Evolutionary conservation across 768 basidiomycete species (phyloP), one percentile per base, ranked within the genome.

Genomic region (Galerina marginata): DNA sequence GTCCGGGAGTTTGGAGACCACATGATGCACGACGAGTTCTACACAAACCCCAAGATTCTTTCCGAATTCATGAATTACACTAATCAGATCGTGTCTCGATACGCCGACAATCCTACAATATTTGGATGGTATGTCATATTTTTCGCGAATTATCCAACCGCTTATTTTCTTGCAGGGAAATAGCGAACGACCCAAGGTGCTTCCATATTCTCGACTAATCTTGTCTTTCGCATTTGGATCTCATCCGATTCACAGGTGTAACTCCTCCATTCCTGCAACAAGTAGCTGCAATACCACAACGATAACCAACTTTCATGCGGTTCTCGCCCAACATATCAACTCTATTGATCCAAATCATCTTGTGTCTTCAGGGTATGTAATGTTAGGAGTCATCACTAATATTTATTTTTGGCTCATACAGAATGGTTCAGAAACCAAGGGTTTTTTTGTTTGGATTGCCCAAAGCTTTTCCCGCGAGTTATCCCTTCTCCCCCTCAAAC

Each of bases 111-210:
- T 54, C 71, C 87, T 2, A 72, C 79, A n/a, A 67, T 89, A 54
- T 79, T 89, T 60, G 72, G 72, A 20, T 86, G 84, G 85, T 80
- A 69, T 23, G 76, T 72, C 9, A 42, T 29, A 44, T 36, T 16
- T 3, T 14, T 25, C 5, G 15, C 40, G 55, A 36, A 25, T 33
- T 26, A 33, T 11, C 44, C n/a, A 39, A 25, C n/a, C 51, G 14
- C 57, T 37, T 29, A 46, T 33, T 51, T 20, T 40, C 45, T 49
- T 33, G 29, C 55, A 86, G 85, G 84, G 88, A 90, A 67, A 64
- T 88, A 62, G 88, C 86, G n/a, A 90, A 90, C 67, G 88, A 90
- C 65, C 78, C 87, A 9, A 83, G 86, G 84, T 87, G 54, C n/a
- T 5, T 7, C 29, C 7, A 33, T 33, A 33, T 33, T 33, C 29